Evolutionary conservation across 2,329 filamentous ascomycete genomes (phyloP).

Genomic region (Hawksworthiomyces lignivorus): DNA sequence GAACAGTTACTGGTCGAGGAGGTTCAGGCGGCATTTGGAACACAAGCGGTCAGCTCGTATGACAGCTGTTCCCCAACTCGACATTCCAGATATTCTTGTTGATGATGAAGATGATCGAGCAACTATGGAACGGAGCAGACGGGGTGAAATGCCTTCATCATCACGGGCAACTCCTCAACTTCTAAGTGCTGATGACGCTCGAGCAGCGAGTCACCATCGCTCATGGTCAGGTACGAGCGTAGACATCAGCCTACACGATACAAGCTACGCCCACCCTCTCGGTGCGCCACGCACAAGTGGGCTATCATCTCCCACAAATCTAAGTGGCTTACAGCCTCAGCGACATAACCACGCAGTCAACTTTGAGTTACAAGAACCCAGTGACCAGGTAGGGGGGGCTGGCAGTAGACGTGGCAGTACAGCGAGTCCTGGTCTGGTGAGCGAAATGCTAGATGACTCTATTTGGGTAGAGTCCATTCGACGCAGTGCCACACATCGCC

Average conservation of each 20-base stretch:
- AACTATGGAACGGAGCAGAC: conserved; percentile 14
- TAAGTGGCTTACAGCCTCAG: conserved; percentile 15
- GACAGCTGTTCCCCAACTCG: conserved; percentile 68
- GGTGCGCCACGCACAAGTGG: conserved; percentile 38
- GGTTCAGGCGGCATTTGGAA: conserved; percentile 69
- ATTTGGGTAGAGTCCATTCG: conserved; percentile 91
- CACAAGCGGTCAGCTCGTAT: conserved; percentile 68
- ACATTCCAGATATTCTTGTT: conserved; percentile 83
- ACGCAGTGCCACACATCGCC: conserved; percentile 67
- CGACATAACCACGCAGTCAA: conserved; percentile 46
- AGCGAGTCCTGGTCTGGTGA: conserved; percentile 68
- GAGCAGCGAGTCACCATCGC: conserved; percentile 23
- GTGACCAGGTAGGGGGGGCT: conserved; percentile 21
- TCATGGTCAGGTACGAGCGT: conserved; percentile 35
- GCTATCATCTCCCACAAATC: conserved; percentile 19
- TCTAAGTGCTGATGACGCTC: conserved; percentile 27
- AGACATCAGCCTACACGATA: conserved; percentile 36
- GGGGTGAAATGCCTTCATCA: conserved; percentile 22
- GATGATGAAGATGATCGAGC: conserved; percentile 60
- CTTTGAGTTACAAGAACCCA: conserved; percentile 47
- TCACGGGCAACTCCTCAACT: conserved; percentile 20
- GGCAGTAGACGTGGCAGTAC: conserved; percentile 57
- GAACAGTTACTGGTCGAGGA: conserved; percentile 71
- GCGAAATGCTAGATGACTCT: conserved; percentile 79
- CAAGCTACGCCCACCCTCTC: conserved; percentile 42